Conservation (phyloP, 2,329 filamentous ascomycete genomes). For the Lachnellula subtilissima region DNA sequence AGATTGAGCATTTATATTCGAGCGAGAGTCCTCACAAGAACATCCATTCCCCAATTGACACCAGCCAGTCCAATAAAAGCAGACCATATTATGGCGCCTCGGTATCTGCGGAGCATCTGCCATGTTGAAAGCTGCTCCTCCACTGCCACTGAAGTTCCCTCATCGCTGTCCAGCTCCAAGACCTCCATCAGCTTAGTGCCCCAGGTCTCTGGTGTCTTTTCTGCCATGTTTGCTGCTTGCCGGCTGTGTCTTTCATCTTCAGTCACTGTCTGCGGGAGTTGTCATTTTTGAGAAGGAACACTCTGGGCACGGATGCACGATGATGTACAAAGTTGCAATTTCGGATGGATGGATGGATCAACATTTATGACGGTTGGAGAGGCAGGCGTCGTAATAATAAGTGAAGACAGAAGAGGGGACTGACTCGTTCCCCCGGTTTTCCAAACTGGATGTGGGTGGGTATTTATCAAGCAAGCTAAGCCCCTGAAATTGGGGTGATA, state of each 20-base stretch:
- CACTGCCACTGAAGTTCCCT: slow-evolving; percentile 4
- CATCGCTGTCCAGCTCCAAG: background rate
- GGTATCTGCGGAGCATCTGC: slow-evolving; percentile 13
- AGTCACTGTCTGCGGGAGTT: too few species aligned
- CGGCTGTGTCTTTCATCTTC: background rate
- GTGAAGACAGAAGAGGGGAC: background rate
- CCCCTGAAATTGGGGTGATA: background rate
- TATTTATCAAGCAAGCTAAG: background rate
- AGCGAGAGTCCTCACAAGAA: slow-evolving; percentile 8
- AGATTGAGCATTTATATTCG: background rate
- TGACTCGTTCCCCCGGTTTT: background rate
- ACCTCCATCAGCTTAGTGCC: background rate
- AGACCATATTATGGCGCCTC: slow-evolving; percentile 14
- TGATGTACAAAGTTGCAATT: too few species aligned
- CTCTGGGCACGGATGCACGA: too few species aligned
- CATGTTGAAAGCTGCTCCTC: slow-evolving; percentile 8
- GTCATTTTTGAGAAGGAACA: too few species aligned
- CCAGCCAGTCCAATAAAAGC: slow-evolving; percentile 15
- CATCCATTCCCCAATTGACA: slow-evolving; percentile 19
- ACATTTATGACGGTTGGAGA: too few species aligned
- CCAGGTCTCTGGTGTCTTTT: background rate
- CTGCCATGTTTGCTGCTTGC: background rate
- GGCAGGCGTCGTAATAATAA: too few species aligned
- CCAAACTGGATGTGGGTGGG: background rate
- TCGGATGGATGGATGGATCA: too few species aligned